phyloP scores from a whole-genome alignment of 2,329 filamentous ascomycete species.

The Ophiostoma populinum region DNA sequence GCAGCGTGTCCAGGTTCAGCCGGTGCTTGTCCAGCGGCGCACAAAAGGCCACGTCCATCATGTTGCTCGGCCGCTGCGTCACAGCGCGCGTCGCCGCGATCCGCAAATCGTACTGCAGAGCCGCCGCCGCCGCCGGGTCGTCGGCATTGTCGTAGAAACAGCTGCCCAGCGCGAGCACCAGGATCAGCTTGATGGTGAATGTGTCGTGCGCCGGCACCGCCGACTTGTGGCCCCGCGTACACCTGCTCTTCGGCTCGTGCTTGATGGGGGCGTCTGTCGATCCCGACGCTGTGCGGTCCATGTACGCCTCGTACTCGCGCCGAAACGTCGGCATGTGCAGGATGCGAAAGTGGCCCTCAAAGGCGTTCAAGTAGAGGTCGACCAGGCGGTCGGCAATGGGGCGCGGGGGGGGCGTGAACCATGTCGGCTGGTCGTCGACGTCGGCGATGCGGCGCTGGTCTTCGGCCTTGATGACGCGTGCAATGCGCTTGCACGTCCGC shows the following conservation, averaged over 20 bases:
- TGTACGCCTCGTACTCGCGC: conserved; percentile 30
- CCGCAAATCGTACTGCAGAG: conserved; percentile 6
- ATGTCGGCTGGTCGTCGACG: neutral
- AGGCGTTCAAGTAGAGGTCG: conserved; percentile 32
- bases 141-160: conserved; percentile 21
- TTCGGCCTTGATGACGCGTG: conserved; percentile 23
- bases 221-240: neutral
- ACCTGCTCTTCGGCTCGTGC: neutral
- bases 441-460: conserved; percentile 5
- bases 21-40: conserved; percentile 9
- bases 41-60: conserved; percentile 5
- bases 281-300: conserved; percentile 17
- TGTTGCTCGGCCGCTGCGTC: neutral
- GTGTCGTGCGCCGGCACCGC: conserved; percentile 13
- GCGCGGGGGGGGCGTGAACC: conserved; percentile 17
- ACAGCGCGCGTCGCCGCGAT: conserved; percentile 8
- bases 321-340: conserved; percentile 36
- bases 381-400: conserved; percentile 31
- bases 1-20: conserved; percentile 10
- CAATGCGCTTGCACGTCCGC: conserved; percentile 24
- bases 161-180: conserved; percentile 29
- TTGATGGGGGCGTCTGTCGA: neutral
- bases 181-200: conserved; percentile 29
- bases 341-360: conserved; percentile 35
- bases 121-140: neutral